A percentile compares a stretch with the other conserved stretches of the same genome.
Conservation (phyloP, 257 asterid genomes). For the Solanum corneliomulleri region DNA sequence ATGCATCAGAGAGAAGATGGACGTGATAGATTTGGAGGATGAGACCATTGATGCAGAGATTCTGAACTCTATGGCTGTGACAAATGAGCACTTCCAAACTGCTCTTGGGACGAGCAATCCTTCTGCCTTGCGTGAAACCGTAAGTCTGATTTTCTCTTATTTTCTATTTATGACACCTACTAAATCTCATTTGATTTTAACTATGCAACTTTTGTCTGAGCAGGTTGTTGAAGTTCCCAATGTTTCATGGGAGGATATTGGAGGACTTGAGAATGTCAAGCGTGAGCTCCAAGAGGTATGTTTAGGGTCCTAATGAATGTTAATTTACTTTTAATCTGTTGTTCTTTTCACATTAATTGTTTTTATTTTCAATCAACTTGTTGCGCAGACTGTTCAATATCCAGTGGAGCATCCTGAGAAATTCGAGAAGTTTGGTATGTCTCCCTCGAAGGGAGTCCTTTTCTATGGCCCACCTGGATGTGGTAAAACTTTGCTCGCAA, state of each 20-base stretch:
- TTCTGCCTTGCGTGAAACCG: conserved; percentile 66
- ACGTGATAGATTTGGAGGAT: conserved; percentile 58
- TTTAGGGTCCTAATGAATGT: neutral
- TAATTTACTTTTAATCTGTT: neutral
- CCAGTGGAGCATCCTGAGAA: conserved; percentile 98
- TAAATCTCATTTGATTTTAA: neutral
- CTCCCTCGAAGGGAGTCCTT: conserved; percentile 91
- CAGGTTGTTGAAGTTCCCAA: conserved; percentile 77
- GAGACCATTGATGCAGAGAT: conserved; percentile 67
- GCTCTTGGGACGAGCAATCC: conserved; percentile 68
- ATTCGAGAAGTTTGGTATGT: conserved; percentile 91
- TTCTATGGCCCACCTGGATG: conserved; percentile 94
- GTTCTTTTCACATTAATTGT: neutral
- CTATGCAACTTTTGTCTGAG: neutral
- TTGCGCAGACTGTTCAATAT: conserved; percentile 75
- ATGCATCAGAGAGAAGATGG: conserved; percentile 74
- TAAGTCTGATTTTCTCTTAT: conserved; percentile 10
- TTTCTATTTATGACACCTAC: neutral
- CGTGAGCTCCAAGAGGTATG: conserved; percentile 92
- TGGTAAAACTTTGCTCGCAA: conserved; percentile 82
- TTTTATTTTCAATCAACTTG: neutral
- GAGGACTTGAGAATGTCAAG: conserved; percentile 83
- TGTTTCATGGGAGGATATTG: conserved; percentile 55
- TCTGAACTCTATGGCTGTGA: conserved; percentile 58
- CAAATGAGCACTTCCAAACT: conserved; percentile 50